phyloP scores from a whole-genome alignment of 2,329 filamentous ascomycete genomes.

The Aspergillus persii region DNA sequence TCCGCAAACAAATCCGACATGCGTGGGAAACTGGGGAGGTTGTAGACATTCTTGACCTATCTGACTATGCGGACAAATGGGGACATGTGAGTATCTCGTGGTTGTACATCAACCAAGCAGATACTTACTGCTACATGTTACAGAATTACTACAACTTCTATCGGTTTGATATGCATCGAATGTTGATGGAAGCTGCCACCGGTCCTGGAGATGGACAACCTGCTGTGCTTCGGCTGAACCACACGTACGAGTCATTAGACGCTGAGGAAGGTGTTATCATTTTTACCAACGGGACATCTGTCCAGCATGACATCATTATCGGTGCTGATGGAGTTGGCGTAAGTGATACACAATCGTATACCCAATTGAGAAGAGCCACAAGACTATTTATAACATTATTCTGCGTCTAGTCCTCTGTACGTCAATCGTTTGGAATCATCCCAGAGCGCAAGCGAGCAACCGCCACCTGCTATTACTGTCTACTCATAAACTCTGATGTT shows the following conservation, averaged over 20 bases:
- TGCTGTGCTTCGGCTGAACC: constrained; percentile 19
- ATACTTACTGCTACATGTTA: too few relatives aligned
- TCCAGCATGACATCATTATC: constrained; percentile 22
- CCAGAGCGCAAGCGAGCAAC: constrained; percentile 35
- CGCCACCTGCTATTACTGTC: constrained; percentile 35
- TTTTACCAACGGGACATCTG: constrained; percentile 21
- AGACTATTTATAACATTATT: too few relatives aligned
- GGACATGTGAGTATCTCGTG: constrained; percentile 22
- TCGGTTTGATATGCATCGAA: constrained; percentile 26
- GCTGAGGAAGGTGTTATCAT: constrained; percentile 17
- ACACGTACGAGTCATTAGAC: constrained; percentile 18
- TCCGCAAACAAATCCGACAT: constrained; percentile 31
- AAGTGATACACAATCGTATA: too few relatives aligned
- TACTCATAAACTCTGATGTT: constrained; percentile 24
- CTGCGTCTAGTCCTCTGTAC: constrained; percentile 22
- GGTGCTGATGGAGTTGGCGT: constrained; percentile 26
- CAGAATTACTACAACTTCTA: constrained; percentile 30
- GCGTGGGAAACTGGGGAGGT: constrained; percentile 27
- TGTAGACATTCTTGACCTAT: constrained; percentile 23
- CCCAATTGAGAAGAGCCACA: too few relatives aligned
- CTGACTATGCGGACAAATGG: constrained; percentile 26
- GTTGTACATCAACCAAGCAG: too few relatives aligned
- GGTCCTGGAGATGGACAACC: constrained; percentile 18
- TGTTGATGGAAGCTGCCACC: constrained; percentile 23
- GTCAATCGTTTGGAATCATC: constrained; percentile 26